Evolutionary conservation across 352 stramenopile species (phyloP).

Genomic region (Globisporangium takayamanum): DNA sequence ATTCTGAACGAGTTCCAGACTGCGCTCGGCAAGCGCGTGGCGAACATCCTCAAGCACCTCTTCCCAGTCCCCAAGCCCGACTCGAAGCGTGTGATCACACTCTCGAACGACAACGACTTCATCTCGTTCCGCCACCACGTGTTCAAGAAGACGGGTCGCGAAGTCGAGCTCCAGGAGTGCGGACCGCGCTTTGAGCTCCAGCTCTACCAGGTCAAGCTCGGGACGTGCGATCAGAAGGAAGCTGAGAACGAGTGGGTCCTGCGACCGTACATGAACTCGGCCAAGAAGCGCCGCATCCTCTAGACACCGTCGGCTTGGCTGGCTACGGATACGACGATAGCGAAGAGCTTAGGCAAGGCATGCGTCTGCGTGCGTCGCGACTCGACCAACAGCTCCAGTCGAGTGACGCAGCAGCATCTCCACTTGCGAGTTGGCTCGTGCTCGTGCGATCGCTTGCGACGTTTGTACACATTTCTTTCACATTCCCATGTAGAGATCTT

Average conservation of each 20-base stretch:
- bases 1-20: constrained; percentile 97
- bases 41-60: constrained; percentile 98
- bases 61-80: constrained; percentile 97
- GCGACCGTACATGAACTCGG: constrained; percentile 99
- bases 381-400: no score
- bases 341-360: not conserved
- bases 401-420: no score
- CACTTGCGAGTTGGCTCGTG: no score
- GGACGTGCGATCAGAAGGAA: constrained; percentile 98
- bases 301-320: constrained; percentile 21
- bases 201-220: constrained; percentile 97
- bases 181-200: constrained; percentile 98
- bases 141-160: constrained; percentile 91
- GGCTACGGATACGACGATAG: not conserved
- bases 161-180: constrained; percentile 94
- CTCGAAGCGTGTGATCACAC: constrained; percentile 95
- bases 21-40: constrained; percentile 91
- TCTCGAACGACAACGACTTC: constrained; percentile 98
- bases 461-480: no score
- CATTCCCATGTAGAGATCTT: no score
- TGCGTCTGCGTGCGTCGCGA: not conserved
- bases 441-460: no score
- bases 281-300: constrained; percentile 93
- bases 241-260: constrained; percentile 99
- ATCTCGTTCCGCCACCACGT: constrained; percentile 99